Base-by-base conservation (phyloP, 805 yeast species). In the Wickerhamomyces canadensis region DNA sequence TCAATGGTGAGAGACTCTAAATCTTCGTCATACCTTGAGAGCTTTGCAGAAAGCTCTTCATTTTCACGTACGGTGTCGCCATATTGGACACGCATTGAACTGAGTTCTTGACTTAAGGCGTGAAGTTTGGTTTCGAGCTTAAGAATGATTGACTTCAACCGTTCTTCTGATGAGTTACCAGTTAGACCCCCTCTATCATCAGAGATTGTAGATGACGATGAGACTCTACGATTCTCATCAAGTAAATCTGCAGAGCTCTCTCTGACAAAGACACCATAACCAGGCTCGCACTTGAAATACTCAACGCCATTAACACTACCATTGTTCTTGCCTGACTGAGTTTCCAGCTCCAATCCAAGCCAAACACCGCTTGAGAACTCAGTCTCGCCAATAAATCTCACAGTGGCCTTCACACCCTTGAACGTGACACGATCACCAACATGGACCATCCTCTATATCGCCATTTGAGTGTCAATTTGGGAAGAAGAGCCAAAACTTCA, bases 331-430 rank as follows among this genome's bases (percentile, higher is more conserved):
- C 97, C 97, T 9, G 67, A 65, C 0, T 93, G 81, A 41, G 77
- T 78, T 42, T 80, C 86, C 31, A 87, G 71, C 48, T 80, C 86
- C 6, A 89, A 69, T 0, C 97, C 97, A 12, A 81, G 68, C 96
- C 96, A 89, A 4, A 60, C 44, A 5, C 86, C 87, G 0, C 68
- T 59, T 3, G 84, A 77, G 61, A 81, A 81, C 33, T 70, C 44
- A 0, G 85, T 76, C 12, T 47, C 36, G 0, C 87, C 87, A 2
- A 70, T 41, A 49, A 56, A 80, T 35, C 70, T 57, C 2, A 80
- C 69, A 0, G 54, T 46, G 0, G 84, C 86, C 1, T 41, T 30
- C 8, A 21, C 54, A 8, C 36, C 35, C 32, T 41, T 45, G 42
- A 51, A 45, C 23, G n/a, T 10, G 13, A 47, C 48, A 5, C 37